phyloP scores from a whole-genome alignment of 805 yeast species.

The Saccharomyces eubayanus region DNA sequence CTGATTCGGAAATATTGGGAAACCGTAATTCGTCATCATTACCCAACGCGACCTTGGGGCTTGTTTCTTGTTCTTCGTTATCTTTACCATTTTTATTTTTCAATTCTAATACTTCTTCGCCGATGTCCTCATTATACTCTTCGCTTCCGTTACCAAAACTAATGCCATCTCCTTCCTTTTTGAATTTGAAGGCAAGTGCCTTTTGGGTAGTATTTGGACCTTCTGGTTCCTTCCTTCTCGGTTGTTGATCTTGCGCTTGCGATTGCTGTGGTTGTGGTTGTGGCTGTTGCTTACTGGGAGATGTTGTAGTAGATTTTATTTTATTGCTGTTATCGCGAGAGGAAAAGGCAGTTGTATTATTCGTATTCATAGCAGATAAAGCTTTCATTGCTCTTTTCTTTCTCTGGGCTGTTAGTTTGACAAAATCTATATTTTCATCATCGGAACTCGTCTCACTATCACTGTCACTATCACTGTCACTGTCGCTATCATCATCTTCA shows the following conservation, averaged over 20 bases:
- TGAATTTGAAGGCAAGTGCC: conserved; percentile 22
- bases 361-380: conserved; percentile 31
- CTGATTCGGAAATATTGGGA: conserved; percentile 27
- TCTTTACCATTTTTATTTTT: conserved; percentile 9
- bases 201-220: conserved; percentile 12
- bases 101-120: conserved; percentile 13
- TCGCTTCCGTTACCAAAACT: conserved; percentile 32
- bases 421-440: conserved; percentile 65
- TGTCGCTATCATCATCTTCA: conserved; percentile 32
- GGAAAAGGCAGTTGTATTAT: conserved; percentile 37
- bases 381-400: conserved; percentile 50
- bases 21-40: conserved; percentile 20
- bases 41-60: conserved; percentile 1
- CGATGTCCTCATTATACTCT: conserved; percentile 32
- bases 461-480: conserved; percentile 34
- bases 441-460: conserved; percentile 46
- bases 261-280: conserved; percentile 6
- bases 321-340: conserved; percentile 33
- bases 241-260: conserved; percentile 9
- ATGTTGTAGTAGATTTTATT: conserved; percentile 10
- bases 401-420: conserved; percentile 59
- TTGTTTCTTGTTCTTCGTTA: neutral
- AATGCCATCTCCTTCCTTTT: conserved; percentile 22
- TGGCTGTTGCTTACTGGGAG: conserved; percentile 35
- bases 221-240: conserved; percentile 14